phyloP scores from a whole-genome alignment of 2,329 filamentous ascomycete genomes.

The Herpotrichia juniperi region DNA sequence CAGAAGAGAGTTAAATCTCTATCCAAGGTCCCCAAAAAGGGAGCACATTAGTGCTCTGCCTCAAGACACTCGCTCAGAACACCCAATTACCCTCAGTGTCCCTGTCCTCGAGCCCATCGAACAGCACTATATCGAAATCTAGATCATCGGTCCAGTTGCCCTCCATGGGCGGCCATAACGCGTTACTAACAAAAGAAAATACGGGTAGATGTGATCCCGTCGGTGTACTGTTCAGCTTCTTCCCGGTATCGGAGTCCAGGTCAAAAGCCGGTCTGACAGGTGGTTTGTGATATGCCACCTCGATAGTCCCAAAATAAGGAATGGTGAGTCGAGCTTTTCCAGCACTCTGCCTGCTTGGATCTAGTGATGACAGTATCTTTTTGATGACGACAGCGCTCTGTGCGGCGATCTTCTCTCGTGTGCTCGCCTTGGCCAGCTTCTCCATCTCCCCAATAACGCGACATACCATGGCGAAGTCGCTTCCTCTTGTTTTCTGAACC shows the following conservation, averaged over 20 bases:
- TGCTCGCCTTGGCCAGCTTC: conserved; percentile 35
- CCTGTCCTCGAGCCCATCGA: conserved; percentile 41
- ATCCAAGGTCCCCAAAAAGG: too few species aligned
- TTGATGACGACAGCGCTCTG: conserved; percentile 40
- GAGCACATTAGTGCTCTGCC: too few species aligned
- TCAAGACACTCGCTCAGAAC: conserved; percentile 20
- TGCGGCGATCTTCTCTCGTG: conserved; percentile 41
- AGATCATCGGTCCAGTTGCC: conserved; percentile 17
- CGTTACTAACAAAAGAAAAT: conserved; percentile 42
- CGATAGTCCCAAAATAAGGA: conserved; percentile 43
- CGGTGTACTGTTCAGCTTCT: conserved; percentile 29
- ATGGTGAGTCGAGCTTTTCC: conserved; percentile 34
- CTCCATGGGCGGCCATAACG: conserved; percentile 34
- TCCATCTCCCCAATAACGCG: conserved; percentile 44
- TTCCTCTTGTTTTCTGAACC: conserved; percentile 40
- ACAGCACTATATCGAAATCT: conserved; percentile 44
- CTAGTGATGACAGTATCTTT: conserved; percentile 39
- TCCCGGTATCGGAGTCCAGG: conserved; percentile 33
- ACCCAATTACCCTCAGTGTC: conserved; percentile 44
- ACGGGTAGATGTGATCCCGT: conserved; percentile 35
- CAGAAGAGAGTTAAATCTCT: too few species aligned
- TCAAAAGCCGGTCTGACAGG: conserved; percentile 37
- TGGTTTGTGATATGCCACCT: conserved; percentile 34
- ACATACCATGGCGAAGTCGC: conserved; percentile 45
- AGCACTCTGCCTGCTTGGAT: conserved; percentile 28